These are phyloP conservation scores for Corymbia calophylla DNA, from an alignment of 441 rosid species.

Conservation along the genomic window DNA sequence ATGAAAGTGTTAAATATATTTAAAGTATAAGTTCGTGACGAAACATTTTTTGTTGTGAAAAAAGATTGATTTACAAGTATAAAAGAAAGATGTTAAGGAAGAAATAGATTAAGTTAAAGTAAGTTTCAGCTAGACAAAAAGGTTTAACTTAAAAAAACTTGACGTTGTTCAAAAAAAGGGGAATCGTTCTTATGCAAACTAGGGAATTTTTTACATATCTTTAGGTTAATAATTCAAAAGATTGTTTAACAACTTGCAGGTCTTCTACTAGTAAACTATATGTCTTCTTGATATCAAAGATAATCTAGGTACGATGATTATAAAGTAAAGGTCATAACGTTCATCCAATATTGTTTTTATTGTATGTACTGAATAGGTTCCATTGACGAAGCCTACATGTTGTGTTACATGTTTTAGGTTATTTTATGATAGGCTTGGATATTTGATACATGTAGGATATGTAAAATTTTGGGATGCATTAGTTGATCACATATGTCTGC, in stretches of 20 bases:
- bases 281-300: neutral
- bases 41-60: neutral
- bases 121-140: too few species aligned
- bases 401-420: neutral
- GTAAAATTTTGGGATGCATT: neutral
- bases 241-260: neutral
- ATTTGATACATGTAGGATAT: fast-evolving
- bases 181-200: neutral
- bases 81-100: neutral
- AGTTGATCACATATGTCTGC: neutral
- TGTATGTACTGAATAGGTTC: neutral
- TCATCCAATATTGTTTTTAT: neutral
- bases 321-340: neutral
- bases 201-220: neutral
- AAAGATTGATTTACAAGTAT: neutral
- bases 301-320: neutral
- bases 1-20: neutral
- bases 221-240: neutral
- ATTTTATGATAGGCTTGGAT: neutral
- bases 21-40: neutral
- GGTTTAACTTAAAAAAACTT: too few species aligned
- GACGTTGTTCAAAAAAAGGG: neutral
- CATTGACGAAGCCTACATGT: neutral
- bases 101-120: neutral
- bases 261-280: neutral